Evolutionary conservation across 441 rosid genomes (phyloP).

Genomic region (Erysimum pusillum): DNA sequence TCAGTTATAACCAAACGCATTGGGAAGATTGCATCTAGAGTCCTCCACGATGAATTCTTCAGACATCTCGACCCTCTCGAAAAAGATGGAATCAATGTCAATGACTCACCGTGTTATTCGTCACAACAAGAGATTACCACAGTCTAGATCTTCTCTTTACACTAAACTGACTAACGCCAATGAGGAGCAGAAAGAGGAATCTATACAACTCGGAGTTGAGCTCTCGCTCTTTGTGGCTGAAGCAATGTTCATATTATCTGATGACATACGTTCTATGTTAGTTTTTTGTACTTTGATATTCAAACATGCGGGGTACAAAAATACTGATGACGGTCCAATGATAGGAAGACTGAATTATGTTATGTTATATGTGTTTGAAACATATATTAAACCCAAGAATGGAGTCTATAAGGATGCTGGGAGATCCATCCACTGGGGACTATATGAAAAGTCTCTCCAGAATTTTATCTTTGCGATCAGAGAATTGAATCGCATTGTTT

Average conservation of each 20-base stretch:
- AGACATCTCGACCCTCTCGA: not conserved
- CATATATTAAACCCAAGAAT: constrained; percentile 1
- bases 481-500: not conserved
- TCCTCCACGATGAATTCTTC: not conserved
- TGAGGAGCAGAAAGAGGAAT: constrained; percentile 23
- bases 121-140: not conserved
- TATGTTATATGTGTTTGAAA: not conserved
- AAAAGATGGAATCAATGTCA: not conserved
- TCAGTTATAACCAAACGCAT: not conserved
- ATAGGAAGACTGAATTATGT: not conserved
- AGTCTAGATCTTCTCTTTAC: constrained; percentile 4
- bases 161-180: not conserved
- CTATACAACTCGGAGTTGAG: constrained; percentile 5
- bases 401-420: not conserved
- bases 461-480: not conserved
- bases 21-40: not conserved
- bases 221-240: constrained; percentile 6
- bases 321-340: not conserved
- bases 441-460: not conserved
- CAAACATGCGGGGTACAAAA: too few species aligned
- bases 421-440: not conserved
- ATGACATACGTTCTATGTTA: constrained; percentile 15
- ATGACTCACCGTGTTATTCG: not conserved
- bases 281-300: not conserved
- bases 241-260: constrained; percentile 29